phyloP scores from a whole-genome alignment of 495 filamentous ascomycete species.

The Tetracladium marchalianum region DNA sequence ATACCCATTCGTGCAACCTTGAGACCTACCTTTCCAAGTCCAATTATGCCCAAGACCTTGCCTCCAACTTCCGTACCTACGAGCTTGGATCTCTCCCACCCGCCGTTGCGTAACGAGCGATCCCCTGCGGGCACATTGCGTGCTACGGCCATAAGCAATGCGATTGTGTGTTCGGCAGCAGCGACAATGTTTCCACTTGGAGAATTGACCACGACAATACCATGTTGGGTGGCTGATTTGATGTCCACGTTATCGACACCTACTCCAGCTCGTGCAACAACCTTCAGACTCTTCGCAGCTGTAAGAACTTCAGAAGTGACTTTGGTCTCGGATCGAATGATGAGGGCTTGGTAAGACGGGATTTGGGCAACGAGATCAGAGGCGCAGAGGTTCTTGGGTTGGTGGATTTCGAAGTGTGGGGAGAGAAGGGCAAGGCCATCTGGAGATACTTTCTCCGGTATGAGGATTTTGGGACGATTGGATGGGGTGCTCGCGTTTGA shows the following conservation, averaged over 20 bases:
- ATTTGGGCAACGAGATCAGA: constrained; percentile 49
- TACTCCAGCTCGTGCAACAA: constrained; percentile 66
- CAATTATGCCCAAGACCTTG: constrained; percentile 58
- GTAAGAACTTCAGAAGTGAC: constrained; percentile 49
- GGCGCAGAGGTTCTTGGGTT: constrained; percentile 42
- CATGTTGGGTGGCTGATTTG: constrained; percentile 48
- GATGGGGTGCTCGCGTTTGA: constrained; percentile 4
- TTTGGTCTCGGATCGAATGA: constrained; percentile 65
- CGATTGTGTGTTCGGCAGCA: constrained; percentile 60
- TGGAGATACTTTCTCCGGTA: constrained; percentile 63
- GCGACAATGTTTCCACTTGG: constrained; percentile 62
- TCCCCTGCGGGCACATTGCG: constrained; percentile 53
- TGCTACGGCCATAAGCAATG: constrained; percentile 54
- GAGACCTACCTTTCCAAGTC: constrained; percentile 63
- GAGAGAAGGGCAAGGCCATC: constrained; percentile 56
- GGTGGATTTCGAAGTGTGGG: constrained; percentile 47
- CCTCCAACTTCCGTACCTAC: constrained; percentile 62
- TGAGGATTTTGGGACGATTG: constrained; percentile 46
- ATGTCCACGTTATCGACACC: constrained; percentile 73
- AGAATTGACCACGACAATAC: constrained; percentile 63
- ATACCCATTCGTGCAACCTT: constrained; percentile 60
- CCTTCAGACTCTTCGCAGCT: constrained; percentile 50
- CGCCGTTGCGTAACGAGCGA: constrained; percentile 44
- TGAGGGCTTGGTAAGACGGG: constrained; percentile 52
- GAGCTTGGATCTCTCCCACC: constrained; percentile 59